These are phyloP conservation scores for Petunia axillaris DNA, from an alignment of 257 asterid genomes.

Conservation along the genomic window DNA sequence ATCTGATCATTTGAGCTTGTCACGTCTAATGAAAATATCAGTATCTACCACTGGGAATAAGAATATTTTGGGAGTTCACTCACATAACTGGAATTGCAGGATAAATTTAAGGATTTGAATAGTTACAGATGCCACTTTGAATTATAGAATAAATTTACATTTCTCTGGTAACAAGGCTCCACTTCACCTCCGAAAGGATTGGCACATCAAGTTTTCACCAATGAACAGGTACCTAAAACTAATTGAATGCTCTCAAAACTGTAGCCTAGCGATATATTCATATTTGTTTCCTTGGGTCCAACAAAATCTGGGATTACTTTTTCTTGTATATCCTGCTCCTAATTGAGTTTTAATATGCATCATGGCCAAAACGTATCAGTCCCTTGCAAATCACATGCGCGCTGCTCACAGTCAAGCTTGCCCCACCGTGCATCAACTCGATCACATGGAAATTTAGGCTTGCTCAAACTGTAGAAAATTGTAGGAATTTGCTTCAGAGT, in stretches of 20 bases:
- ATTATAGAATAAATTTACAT: background rate
- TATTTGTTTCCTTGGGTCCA: slow-evolving; percentile 2
- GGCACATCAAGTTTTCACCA: background rate
- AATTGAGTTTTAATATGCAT: slow-evolving; percentile 29
- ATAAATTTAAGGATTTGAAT: background rate
- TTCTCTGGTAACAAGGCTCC: background rate
- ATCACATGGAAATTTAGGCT: slow-evolving; percentile 72
- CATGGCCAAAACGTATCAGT: slow-evolving; percentile 43
- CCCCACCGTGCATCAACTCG: slow-evolving; percentile 98
- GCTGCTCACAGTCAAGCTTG: slow-evolving; percentile 88
- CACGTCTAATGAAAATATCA: background rate
- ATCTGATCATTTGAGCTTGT: background rate
- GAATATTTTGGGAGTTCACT: background rate
- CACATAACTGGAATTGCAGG: background rate
- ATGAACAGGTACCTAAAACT: background rate
- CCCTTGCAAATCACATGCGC: slow-evolving; percentile 83
- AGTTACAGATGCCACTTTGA: slow-evolving; percentile 1
- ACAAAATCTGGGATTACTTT: slow-evolving; percentile 2
- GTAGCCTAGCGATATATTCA: background rate
- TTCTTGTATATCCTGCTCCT: slow-evolving; percentile 15
- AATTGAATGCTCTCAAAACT: background rate
- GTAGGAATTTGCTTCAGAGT: slow-evolving; percentile 10
- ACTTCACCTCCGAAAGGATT: slow-evolving; percentile 21
- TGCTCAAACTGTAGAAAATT: slow-evolving; percentile 64
- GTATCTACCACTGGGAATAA: background rate